These are phyloP conservation scores for Nigrospora sphaerica DNA, from an alignment of 2,329 filamentous ascomycete species.

Conservation along the genomic window DNA sequence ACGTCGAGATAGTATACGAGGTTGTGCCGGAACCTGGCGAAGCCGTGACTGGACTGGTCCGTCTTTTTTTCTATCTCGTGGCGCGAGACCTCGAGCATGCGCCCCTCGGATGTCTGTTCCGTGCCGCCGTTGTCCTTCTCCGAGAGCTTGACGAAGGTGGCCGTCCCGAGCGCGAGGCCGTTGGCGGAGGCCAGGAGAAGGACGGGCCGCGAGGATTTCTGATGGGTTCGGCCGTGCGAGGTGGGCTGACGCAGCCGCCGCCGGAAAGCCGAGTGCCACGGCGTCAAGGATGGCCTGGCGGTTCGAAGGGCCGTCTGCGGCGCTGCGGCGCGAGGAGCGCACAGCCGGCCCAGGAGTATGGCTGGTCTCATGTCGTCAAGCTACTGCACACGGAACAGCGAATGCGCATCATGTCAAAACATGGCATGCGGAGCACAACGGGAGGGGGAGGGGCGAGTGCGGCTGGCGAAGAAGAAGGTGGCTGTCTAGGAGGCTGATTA, in stretches of 20 bases:
- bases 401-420: too few relatives aligned
- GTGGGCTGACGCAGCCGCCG: constrained; percentile 2
- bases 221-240: constrained; percentile 9
- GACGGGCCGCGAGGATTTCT: constrained; percentile 11
- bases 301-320: neutral
- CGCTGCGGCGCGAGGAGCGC: constrained; percentile 26
- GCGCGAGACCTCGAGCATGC: constrained; percentile 79
- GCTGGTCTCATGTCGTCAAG: constrained; percentile 37
- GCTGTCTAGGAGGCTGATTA: too few relatives aligned
- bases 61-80: constrained; percentile 68
- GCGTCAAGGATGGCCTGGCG: neutral
- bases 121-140: constrained; percentile 43
- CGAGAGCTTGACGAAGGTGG: constrained; percentile 50
- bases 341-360: constrained; percentile 35
- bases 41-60: constrained; percentile 51
- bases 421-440: too few relatives aligned
- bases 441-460: too few relatives aligned
- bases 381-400: neutral
- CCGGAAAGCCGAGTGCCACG: constrained; percentile 14
- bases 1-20: constrained; percentile 62
- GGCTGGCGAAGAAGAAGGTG: too few relatives aligned
- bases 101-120: constrained; percentile 65
- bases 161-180: constrained; percentile 41
- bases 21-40: constrained; percentile 50
- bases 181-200: constrained; percentile 31